A percentile compares a stretch with the other conserved stretches of the same genome.
phyloP scores from a whole-genome alignment of 2,329 filamentous ascomycete genomes.

The Hypomyces rosellus region DNA sequence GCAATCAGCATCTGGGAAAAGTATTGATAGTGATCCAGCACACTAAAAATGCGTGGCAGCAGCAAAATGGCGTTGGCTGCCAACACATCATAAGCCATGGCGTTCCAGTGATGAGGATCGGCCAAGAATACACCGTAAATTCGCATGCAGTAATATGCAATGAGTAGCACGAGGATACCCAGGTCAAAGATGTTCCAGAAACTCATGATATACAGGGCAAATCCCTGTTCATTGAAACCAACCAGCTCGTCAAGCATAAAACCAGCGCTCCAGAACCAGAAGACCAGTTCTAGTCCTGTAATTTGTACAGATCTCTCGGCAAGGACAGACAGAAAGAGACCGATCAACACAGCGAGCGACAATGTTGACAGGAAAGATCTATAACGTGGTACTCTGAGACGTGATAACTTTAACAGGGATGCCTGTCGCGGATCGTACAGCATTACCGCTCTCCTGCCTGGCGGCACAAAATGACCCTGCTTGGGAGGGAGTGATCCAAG shows the following conservation, averaged over 20 bases:
- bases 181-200: slow-evolving; percentile 97
- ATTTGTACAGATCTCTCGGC: slow-evolving; percentile 70
- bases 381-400: slow-evolving; percentile 85
- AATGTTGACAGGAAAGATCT: slow-evolving; percentile 83
- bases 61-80: slow-evolving; percentile 85
- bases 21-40: slow-evolving; percentile 91
- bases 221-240: slow-evolving; percentile 93
- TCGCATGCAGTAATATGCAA: slow-evolving; percentile 84
- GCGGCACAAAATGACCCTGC: slow-evolving; percentile 28
- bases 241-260: slow-evolving; percentile 97
- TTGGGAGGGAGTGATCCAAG: slow-evolving; percentile 33
- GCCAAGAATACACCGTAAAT: slow-evolving; percentile 81
- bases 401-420: slow-evolving; percentile 84
- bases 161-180: slow-evolving; percentile 77
- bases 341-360: slow-evolving; percentile 78
- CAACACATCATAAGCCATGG: slow-evolving; percentile 88
- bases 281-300: slow-evolving; percentile 76
- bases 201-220: slow-evolving; percentile 93
- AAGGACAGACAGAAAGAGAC: slow-evolving; percentile 78
- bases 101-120: slow-evolving; percentile 67
- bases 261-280: slow-evolving; percentile 97
- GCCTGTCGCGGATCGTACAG: slow-evolving; percentile 88
- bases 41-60: slow-evolving; percentile 84
- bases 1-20: slow-evolving; percentile 93
- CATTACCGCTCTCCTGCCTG: slow-evolving; percentile 66